Base-by-base conservation (phyloP, 2,329 filamentous ascomycete genomes). In the Berkeleyomyces basicola region DNA sequence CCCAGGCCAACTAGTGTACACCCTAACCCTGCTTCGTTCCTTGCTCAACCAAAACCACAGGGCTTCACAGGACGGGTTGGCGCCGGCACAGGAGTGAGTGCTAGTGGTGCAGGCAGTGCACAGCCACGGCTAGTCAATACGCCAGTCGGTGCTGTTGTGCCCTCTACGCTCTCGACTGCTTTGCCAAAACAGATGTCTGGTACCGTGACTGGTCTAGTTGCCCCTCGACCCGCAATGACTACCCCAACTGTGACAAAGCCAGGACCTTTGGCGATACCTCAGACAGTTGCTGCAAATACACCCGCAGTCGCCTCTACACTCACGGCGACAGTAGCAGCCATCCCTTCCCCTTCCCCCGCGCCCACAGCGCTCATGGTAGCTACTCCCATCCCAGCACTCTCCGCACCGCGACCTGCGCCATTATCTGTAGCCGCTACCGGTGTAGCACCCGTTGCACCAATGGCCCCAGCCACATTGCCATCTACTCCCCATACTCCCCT, bases 41-140 rank as follows among this genome's bases (percentile, higher is more conserved):
- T 53, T 53, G 23, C 59, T 33, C 44, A 61, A 31, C 59, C 59
- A 6, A 61, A 61, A 37, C 59, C 44, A 11, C 44, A 49, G 16
- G 43, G 43, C 37, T 39, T 61, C 31, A 51, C 47, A 31, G 16
- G 16, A 16, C 55, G n/a, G n/a, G 39, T 39, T 14, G 7, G 16
- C 55, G 36, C 23, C 37, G 6, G n/a, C 57, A 44, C n/a, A 23
- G 23, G 23, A 23, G 23, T 23, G 23, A 23, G 23, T 23, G 23
- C 23, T 23, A 23, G 23, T 23, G 23, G 23, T 2, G 23, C 23
- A 23, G 23, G 23, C 2, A 23, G 23, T 23, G 2, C 23, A 23
- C 23, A 23, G 23, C 23, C 23, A 23, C 23, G 23, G 23, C 23
- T 23, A 23, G 23, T 23, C 23, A 23, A 23, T 23, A 23, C 23